Evolutionary conservation across 1,284 basidiomycete genomes (phyloP).

Genomic region (Tilletia setariae): DNA sequence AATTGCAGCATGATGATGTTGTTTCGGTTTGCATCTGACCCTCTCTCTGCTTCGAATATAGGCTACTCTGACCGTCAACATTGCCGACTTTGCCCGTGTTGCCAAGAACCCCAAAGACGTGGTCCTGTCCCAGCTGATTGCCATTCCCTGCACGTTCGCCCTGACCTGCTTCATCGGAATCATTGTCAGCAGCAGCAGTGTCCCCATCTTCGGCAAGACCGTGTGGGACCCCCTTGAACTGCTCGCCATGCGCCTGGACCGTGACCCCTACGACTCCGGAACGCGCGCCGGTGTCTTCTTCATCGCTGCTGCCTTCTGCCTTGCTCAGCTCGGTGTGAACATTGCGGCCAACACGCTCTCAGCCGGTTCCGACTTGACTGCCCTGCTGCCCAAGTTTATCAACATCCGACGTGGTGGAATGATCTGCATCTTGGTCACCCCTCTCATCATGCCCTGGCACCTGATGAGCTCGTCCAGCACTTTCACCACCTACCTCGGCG

Average conservation of each 20-base stretch:
- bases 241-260: constrained; percentile 67
- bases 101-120: constrained; percentile 31
- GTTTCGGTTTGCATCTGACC: neutral
- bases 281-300: constrained; percentile 61
- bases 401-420: constrained; percentile 81
- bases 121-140: constrained; percentile 43
- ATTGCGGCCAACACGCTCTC: constrained; percentile 80
- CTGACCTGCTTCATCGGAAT: constrained; percentile 79
- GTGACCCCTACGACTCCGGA: constrained; percentile 62
- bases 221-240: constrained; percentile 78
- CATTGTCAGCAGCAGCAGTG: constrained; percentile 74
- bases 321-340: constrained; percentile 63
- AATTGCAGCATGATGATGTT: constrained; percentile 12
- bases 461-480: constrained; percentile 70
- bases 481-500: constrained; percentile 78
- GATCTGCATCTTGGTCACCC: constrained; percentile 70
- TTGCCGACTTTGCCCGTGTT: constrained; percentile 40
- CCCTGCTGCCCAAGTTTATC: constrained; percentile 70
- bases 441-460: constrained; percentile 65
- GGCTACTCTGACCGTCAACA: constrained; percentile 28
- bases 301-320: constrained; percentile 71
- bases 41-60: neutral
- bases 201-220: constrained; percentile 70
- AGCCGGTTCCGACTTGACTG: constrained; percentile 79
- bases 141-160: constrained; percentile 72